Base-by-base conservation (phyloP, 1,284 basidiomycete species). In the Exsudoporus floridanus region DNA sequence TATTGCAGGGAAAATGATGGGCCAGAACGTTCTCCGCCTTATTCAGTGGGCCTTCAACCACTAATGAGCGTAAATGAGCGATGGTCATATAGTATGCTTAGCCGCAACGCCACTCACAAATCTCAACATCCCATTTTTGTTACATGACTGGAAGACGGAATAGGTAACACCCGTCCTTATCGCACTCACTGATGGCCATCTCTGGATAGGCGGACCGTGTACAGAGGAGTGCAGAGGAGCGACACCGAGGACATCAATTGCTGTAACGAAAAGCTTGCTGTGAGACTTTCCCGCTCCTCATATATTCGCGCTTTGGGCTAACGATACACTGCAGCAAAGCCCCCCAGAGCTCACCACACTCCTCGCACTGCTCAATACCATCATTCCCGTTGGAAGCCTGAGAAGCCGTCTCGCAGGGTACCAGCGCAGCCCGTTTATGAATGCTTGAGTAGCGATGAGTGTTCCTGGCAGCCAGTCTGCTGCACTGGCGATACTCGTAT, bases 391-490 rank as follows among this genome's bases (percentile, higher is more conserved):
- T 4, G 1, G 23, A 3, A 23, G 4, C 23, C 23, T 23, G 23
- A 23, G 23, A 3, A 5, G 23, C 23, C 3, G 50, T 5, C 41
- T 41, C 4, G 23, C 52, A 6, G 59, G 56, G 18, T 35, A 53
- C 1, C 13, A 18, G 8, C 62, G 60, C 47, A 14, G 21, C 3
- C 42, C 40, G 0, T n/a, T n/a, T n/a, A n/a, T n/a, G n/a, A n/a
- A n/a, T n/a, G n/a, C n/a, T n/a, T 44, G 5, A 46, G 36, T 0
- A 8, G 40, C 4, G 25, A 30, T 5, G 1, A 12, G 3, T 63
- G 59, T 18, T 31, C 36, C n/a, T 21, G 47, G 27, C 39, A 60
- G 9, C 34, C 61, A 1, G 54, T 63, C 27, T 63, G 58, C 28
- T 63, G 59, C 40, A 33, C 14, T 12, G 47, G 28, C 5, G 46